Base-by-base conservation (phyloP, 441 rosid species). In the Euphorbia celastroides region DNA sequence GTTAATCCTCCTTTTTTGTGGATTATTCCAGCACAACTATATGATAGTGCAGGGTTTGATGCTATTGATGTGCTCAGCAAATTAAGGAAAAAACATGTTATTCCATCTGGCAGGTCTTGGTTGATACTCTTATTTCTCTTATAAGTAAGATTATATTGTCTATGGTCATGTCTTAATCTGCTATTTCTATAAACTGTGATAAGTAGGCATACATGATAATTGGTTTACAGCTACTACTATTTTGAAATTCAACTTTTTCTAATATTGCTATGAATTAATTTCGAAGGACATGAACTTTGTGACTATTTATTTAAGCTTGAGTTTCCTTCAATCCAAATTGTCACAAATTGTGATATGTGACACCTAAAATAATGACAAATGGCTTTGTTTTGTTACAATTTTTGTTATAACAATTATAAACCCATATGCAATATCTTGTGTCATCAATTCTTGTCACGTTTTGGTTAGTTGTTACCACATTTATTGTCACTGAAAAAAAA, bases 11-110 rank as follows among this genome's bases (percentile, higher is more conserved):
- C 34, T 62, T 13, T 64, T 36, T 61, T 82, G 67, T 83, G 92
- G 99, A 89, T 95, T 64, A 95, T 95, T 70, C 99, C 99, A 66
- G 78, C 96, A 34, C 98, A 95, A 67, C 84, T 95, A 55, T 95
- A 98, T 75, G 98, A 95, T 79, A 95, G 92, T 84, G 99, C 98
- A 74, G 99, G 99, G 69, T 95, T 90, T 81, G 99, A 92, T 84
- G 93, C 97, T 32, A 95, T 97, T 72, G 99, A 95, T 80, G 95
- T 95, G 59, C 80, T 95, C 79, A 95, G 92, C 84, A 95, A 95
- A 85, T 72, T 95, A 64, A 86, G 98, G 71, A 98, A 92, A 82
- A 95, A 95, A 66, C 98, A 95, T 78, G 93, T 95, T 17, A 88
- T 86, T 70, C 87, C 89, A 68, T 87, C 92, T 50, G 97, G 99